A percentile compares a stretch with the other conserved stretches of the same genome.
Evolutionary conservation across 2,329 filamentous ascomycete genomes (phyloP).

Genomic region (Phialophora tarda): DNA sequence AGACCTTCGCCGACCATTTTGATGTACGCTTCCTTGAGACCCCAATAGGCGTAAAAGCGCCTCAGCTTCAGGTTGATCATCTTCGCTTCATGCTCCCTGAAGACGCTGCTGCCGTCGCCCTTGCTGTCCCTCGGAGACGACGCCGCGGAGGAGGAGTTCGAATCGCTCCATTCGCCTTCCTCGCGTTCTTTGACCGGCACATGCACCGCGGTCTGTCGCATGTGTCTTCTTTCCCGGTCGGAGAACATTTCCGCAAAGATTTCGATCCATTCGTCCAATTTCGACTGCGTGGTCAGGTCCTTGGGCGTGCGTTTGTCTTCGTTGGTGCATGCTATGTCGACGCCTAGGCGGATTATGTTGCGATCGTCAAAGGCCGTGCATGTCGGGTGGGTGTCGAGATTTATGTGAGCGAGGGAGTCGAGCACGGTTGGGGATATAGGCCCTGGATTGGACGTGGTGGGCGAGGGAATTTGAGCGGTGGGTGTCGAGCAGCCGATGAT

Average conservation of each 20-base stretch:
- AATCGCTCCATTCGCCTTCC: conserved; percentile 29
- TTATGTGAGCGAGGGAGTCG: conserved; percentile 16
- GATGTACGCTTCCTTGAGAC: conserved; percentile 69
- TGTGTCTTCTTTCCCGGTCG: conserved; percentile 59
- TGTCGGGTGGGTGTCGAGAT: conserved; percentile 26
- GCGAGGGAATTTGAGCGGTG: conserved; percentile 27
- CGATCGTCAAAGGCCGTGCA: conserved; percentile 15
- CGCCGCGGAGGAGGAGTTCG: conserved; percentile 8
- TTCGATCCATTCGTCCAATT: conserved; percentile 63
- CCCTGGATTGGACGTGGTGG: conserved; percentile 19
- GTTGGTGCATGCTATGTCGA: conserved; percentile 68
- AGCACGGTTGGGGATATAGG: conserved; percentile 18
- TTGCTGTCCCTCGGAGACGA: conserved; percentile 8
- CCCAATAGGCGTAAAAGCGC: conserved; percentile 69
- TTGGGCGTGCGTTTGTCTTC: conserved; percentile 58
- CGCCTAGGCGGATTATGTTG: conserved; percentile 51
- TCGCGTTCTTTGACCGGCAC: conserved; percentile 46
- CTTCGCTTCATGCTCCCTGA: conserved; percentile 37
- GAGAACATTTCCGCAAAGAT: conserved; percentile 67
- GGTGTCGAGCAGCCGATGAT: conserved; percentile 57
- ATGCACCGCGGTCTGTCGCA: conserved; percentile 51
- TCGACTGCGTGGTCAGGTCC: conserved; percentile 53
- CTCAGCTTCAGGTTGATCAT: conserved; percentile 63
- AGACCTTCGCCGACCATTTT: conserved; percentile 70
- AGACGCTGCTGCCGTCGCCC: conserved; percentile 4